Percentiles rank a stretch among this genome's conserved stretches.
phyloP scores from a whole-genome alignment of 2,329 filamentous ascomycete genomes.

The Exophiala viscosa region DNA sequence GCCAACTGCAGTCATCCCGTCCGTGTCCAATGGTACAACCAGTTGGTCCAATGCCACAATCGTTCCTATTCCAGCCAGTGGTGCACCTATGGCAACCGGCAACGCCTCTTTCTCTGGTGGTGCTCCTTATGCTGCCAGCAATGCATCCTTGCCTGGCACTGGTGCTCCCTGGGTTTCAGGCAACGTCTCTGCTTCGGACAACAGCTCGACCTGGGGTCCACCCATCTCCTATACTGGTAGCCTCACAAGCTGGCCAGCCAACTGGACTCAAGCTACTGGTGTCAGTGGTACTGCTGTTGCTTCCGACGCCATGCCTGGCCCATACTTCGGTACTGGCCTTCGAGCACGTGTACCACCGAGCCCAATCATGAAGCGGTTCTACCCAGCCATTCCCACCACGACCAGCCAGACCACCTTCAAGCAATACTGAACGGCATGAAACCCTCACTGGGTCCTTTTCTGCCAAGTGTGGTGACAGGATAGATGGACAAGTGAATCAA shows the following conservation, averaged over 20 bases:
- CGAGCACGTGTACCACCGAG: conserved; percentile 9
- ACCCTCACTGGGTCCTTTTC: neutral
- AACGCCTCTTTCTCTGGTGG: neutral
- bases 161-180: neutral
- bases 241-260: neutral
- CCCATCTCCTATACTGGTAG: conserved; percentile 5
- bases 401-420: conserved; percentile 13
- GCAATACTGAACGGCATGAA: conserved; percentile 11
- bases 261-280: conserved; percentile 2
- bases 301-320: neutral
- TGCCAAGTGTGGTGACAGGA: neutral
- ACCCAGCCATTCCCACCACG: conserved; percentile 7
- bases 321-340: conserved; percentile 1
- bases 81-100: neutral
- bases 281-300: conserved; percentile 10
- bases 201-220: conserved; percentile 12
- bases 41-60: conserved; percentile 14
- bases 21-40: conserved; percentile 12
- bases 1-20: conserved; percentile 10
- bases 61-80: neutral
- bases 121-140: neutral
- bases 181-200: neutral
- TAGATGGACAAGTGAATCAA: neutral
- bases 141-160: neutral
- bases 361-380: conserved; percentile 12